These are phyloP conservation scores for Alternaria angustiovoidea DNA, from an alignment of 2,329 filamentous ascomycete genomes.

Conservation along the genomic window DNA sequence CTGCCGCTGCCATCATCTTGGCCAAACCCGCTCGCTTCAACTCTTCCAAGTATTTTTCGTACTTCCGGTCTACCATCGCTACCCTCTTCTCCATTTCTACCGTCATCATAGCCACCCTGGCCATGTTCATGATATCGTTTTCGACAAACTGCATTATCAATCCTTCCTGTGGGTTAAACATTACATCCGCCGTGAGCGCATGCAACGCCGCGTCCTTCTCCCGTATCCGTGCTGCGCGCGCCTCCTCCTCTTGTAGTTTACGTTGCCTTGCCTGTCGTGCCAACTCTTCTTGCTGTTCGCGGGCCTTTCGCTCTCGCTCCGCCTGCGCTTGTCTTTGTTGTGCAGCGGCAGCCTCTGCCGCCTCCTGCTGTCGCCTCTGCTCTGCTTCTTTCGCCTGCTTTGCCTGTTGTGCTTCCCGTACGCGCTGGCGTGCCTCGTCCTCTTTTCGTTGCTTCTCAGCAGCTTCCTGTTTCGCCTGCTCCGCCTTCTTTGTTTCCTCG, in stretches of 20 bases:
- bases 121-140: conserved; percentile 46
- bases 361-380: conserved; percentile 18
- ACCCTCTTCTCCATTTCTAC: conserved; percentile 43
- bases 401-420: conserved; percentile 20
- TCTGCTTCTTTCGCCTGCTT: conserved; percentile 26
- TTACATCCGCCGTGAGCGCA: conserved; percentile 48
- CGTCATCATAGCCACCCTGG: conserved; percentile 45
- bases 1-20: conserved; percentile 28
- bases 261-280: conserved; percentile 31
- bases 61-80: conserved; percentile 29
- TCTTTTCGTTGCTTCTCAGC: conserved; percentile 19
- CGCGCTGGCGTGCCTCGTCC: conserved; percentile 21
- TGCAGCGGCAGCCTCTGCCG: conserved; percentile 24
- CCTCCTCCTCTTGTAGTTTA: conserved; percentile 31
- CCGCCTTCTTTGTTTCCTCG: conserved; percentile 5
- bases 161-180: conserved; percentile 51
- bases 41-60: conserved; percentile 22
- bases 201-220: conserved; percentile 36
- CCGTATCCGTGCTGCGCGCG: conserved; percentile 21
- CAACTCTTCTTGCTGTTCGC: conserved; percentile 30
- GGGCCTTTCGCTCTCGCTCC: conserved; percentile 22
- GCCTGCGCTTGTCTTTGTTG: conserved; percentile 26
- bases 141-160: conserved; percentile 57
- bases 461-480: conserved; percentile 23
- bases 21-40: conserved; percentile 32